Conservation (phyloP, 2,329 filamentous ascomycete species). For the Hypoxylon sp. region DNA sequence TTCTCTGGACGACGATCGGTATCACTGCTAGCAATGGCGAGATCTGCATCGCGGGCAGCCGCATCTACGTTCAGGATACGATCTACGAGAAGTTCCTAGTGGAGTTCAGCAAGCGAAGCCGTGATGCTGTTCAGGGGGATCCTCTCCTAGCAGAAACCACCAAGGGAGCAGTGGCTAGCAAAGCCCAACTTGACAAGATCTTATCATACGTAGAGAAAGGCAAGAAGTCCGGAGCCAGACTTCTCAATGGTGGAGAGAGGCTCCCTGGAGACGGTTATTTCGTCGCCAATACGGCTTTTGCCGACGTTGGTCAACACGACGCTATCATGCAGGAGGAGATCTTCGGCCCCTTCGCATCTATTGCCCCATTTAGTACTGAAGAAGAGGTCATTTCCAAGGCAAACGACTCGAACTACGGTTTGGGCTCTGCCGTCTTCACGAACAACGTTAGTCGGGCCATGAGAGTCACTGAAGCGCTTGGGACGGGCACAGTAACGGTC, state of each 20-base stretch:
- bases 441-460: slow-evolving; percentile 62
- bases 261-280: slow-evolving; percentile 34
- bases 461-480: slow-evolving; percentile 69
- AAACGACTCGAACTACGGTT: slow-evolving; percentile 75
- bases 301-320: slow-evolving; percentile 27
- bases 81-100: slow-evolving; percentile 45
- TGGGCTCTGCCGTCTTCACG: slow-evolving; percentile 76
- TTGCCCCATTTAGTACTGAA: slow-evolving; percentile 76
- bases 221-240: background rate
- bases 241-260: slow-evolving; percentile 3
- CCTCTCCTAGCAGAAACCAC: slow-evolving; percentile 20
- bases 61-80: slow-evolving; percentile 43
- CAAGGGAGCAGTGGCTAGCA: slow-evolving; percentile 8
- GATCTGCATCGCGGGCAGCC: slow-evolving; percentile 36
- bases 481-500: slow-evolving; percentile 55
- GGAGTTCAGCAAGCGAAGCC: slow-evolving; percentile 46
- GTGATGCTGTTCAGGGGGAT: slow-evolving; percentile 38
- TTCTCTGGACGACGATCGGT: slow-evolving; percentile 51
- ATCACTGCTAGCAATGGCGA: slow-evolving; percentile 37
- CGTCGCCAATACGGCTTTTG: slow-evolving; percentile 38
- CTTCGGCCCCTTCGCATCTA: slow-evolving; percentile 38
- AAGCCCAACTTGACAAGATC: slow-evolving; percentile 11
- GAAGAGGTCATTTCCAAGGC: slow-evolving; percentile 55
- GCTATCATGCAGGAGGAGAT: slow-evolving; percentile 41
- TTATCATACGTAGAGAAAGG: slow-evolving; percentile 12